phyloP scores from a whole-genome alignment of 108 stramenopile species.

The Cyclotella atomus region DNA sequence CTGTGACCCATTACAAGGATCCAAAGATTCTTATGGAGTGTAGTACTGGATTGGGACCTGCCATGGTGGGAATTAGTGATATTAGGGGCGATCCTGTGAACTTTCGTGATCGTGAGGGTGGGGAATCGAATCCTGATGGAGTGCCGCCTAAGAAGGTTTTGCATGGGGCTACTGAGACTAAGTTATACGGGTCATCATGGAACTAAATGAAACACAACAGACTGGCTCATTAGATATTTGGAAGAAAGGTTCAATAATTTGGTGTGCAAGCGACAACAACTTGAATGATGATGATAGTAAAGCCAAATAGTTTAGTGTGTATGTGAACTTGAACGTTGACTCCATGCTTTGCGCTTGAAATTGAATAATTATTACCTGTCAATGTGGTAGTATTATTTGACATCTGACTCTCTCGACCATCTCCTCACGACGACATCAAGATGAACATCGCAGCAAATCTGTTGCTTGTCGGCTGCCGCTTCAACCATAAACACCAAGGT shows the following conservation, averaged over 20 bases:
- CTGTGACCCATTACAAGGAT: slow-evolving; percentile 96
- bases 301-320: too few relatives aligned
- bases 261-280: too few relatives aligned
- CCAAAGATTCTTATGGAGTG: slow-evolving; percentile 97
- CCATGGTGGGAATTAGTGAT: slow-evolving; percentile 98
- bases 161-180: slow-evolving; percentile 88
- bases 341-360: too few relatives aligned
- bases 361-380: too few relatives aligned
- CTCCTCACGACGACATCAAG: too few relatives aligned
- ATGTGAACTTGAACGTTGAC: too few relatives aligned
- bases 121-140: slow-evolving; percentile 76
- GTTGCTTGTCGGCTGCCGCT: neutral
- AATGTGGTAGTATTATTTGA: too few relatives aligned
- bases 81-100: slow-evolving; percentile 96
- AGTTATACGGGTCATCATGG: slow-evolving; percentile 97
- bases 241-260: neutral
- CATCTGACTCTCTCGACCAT: too few relatives aligned
- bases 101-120: slow-evolving; percentile 98
- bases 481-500: neutral
- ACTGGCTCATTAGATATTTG: neutral
- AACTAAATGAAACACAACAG: neutral
- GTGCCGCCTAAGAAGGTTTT: slow-evolving; percentile 93
- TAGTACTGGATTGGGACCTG: slow-evolving; percentile 93
- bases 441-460: neutral
- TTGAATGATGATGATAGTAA: too few relatives aligned